Evolutionary conservation across 2,329 filamentous ascomycete genomes (phyloP), one percentile per base, ranked within the genome.

Genomic region (Colletotrichum sidae): DNA sequence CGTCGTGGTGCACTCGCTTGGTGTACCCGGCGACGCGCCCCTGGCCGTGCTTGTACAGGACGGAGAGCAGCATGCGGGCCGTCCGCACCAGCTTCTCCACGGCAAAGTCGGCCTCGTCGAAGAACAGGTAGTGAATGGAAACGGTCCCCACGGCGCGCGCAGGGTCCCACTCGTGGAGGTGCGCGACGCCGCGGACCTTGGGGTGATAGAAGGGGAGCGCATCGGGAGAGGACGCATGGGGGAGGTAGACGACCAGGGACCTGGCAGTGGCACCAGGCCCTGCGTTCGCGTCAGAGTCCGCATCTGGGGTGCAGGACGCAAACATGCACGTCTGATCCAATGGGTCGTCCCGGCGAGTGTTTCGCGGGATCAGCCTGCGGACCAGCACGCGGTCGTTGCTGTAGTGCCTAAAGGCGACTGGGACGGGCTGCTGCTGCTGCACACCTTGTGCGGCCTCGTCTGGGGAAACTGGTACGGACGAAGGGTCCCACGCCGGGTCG

Each of bases 201-300:
- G 95, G 95, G 74, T 97, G 94, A 77, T 97, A 98, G 78, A 92
- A 97, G 1, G 95, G 95, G 67, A 96, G 84, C 3, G 90, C 85
- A 12, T 86, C 82, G 10, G 84, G 79, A 1, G 80, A 80, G 38
- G 83, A 76, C 8, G 88, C 83, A 76, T 97, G 94, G 8, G 95
- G 93, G 6, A 92, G 83, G 75, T 96, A 97, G 39, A 96, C 77
- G 13, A 97, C 87, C 56, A 95, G 78, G 38, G 83, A 86, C 56
- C 67, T 64, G 38, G 50, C 62, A 37, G 79, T 77, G 8, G 39
- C 33, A 12, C 34, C 45, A n/a, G 25, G 25, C 25, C 25, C 41
- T 12, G 46, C 60, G 35, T 39, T 12, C 15, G 46, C 49, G 52
- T 56, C 62, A n/a, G 58, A 25, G 11, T 51, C 49, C 10, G 38